Conservation (phyloP, 1,284 basidiomycete species). For the Fomitopsis betulina region DNA sequence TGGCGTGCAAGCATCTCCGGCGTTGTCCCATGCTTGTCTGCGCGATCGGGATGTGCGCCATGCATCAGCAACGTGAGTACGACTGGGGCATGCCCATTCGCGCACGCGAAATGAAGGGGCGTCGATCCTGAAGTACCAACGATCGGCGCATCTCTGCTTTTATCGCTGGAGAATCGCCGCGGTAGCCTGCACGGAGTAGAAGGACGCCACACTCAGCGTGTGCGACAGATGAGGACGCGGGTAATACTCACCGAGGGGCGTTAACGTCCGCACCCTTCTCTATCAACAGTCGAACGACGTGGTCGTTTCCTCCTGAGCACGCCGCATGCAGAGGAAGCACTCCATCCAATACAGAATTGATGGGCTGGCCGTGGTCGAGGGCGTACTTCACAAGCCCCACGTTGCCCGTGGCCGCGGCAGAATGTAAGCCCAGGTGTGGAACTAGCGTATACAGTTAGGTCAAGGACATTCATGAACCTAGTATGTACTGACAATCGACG, state of each 20-base stretch:
- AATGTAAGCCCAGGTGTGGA: conserved; percentile 83
- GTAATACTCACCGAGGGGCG: conserved; percentile 60
- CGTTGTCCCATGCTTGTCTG: conserved; percentile 86
- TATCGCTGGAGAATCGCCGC: conserved; percentile 72
- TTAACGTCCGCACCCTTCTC: conserved; percentile 93
- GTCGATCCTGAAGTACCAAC: conserved; percentile 84
- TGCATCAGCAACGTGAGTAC: conserved; percentile 74
- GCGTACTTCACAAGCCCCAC: conserved; percentile 86
- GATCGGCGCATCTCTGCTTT: conserved; percentile 59
- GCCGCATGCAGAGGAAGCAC: conserved; percentile 91
- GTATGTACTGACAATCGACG: conserved; percentile 59
- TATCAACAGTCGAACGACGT: conserved; percentile 82
- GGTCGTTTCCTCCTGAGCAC: conserved; percentile 80
- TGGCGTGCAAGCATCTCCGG: conserved; percentile 70
- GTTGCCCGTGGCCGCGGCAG: conserved; percentile 86
- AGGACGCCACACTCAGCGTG: conserved; percentile 33
- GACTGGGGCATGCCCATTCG: conserved; percentile 80
- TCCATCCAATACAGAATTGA: conserved; percentile 90
- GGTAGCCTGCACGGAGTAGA: conserved; percentile 50
- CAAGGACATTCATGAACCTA: not conserved
- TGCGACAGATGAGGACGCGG: not conserved
- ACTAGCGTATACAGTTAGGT: conserved; percentile 37
- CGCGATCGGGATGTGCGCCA: conserved; percentile 72
- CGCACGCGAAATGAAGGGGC: conserved; percentile 91
- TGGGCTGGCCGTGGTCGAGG: conserved; percentile 87